Evolutionary conservation across 352 stramenopile genomes (phyloP), one percentile per base, ranked within the genome.

Genomic region (Pythium rishiriense): DNA sequence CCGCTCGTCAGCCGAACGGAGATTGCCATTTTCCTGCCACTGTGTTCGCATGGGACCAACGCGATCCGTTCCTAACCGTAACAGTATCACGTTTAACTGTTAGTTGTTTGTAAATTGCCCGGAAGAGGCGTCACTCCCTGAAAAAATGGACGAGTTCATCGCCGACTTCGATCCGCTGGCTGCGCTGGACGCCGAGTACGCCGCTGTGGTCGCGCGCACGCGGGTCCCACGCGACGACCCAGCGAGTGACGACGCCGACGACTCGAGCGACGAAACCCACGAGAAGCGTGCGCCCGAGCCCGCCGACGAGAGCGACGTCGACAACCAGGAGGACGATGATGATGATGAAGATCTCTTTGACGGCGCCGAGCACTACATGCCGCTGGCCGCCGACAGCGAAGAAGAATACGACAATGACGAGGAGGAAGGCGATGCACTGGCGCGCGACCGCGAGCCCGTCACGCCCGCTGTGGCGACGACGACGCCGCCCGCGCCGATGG

Each of bases 161-260:
- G 61, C 62, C 22, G 52, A 57, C 22, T 72, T 77, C 41, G 81
- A 91, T 62, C 79, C 76, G 55, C 73, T 91, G 2, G 76, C 67
- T 43, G 49, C 61, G 58, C 70, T 91, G 1, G 82, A 91, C 21
- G 78, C 75, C 49, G 82, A 91, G 59, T 91, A 91, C 59, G 78
- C 74, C 19, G 73, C 74, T 9, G 76, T 89, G 9, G 15, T 91
- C 42, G 78, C 78, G 24, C 79, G 60, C 24, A 58, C 50, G 70
- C 62, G n/a, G 31, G n/a, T 29, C 15, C 41, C 49, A 39, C 31
- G 10, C 28, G 60, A 31, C 28, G n/a, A 26, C 46, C 33, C 15
- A 21, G 21, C 31, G 12, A 8, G 29, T 7, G 28, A 53, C 22
- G 48, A 51, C 6, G 39, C 48, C 17, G 15, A 45, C 12, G 37